Evolutionary conservation across 805 yeast genomes (phyloP), one percentile per base, ranked within the genome.

Genomic region (Candida tibetensis): DNA sequence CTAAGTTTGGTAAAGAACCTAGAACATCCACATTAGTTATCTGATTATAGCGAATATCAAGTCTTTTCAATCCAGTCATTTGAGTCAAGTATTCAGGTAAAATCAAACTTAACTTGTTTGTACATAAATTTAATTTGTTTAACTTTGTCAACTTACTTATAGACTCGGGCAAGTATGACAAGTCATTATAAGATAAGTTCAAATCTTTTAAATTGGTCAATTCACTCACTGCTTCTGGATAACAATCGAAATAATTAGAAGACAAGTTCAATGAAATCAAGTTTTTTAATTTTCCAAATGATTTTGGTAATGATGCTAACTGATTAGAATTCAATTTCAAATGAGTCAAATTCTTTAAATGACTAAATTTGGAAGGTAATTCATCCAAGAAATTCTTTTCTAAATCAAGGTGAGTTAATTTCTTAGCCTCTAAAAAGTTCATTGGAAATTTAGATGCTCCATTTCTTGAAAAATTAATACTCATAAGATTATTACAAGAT

Each of bases 151-250:
- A 63, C 16, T 74, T 67, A 12, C 79, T 76, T 22, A 88, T 71
- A 2, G 80, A 70, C 9, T 61, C 69, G 0, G 97, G 95, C 1
- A 93, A 48, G 2, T 42, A 42, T 2, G 72, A 61, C 19, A 93
- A 74, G 36, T 77, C 76, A 58, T 93, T 93, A 60, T 87, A 90
- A 0, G 96, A 85, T 30, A 91, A 54, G 54, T 91, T 95, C 45
- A 93, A 68, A 37, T 82, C 82, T 30, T 69, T 63, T 37, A 91
- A 69, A 36, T 74, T 74, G 0, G 69, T 53, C 44, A 91, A 69
- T 17, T 74, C 71, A 46, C 79, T 77, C 14, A 91, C 65, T 2
- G 82, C 74, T 36, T 77, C 82, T 0, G 93, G 95, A 44, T 79
- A 81, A 2, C 47, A 48, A 31, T 71, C 71, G 52, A 85, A 77